Evolutionary conservation across 2,329 filamentous ascomycete genomes (phyloP).

Genomic region (Colletotrichum sansevieriae): DNA sequence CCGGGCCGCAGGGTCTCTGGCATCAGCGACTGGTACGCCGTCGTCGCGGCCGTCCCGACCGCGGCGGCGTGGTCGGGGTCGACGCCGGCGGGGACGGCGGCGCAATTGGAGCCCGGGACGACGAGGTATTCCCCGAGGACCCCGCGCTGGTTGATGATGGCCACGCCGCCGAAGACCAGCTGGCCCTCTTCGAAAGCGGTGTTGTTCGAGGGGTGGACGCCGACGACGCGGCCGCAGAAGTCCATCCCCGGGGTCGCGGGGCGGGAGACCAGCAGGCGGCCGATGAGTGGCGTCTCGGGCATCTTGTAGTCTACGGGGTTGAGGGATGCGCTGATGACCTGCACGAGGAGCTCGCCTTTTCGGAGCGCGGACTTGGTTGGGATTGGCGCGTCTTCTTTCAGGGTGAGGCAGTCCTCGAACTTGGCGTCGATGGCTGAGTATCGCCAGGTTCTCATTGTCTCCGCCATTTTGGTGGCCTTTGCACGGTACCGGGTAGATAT

Average conservation of each 20-base stretch:
- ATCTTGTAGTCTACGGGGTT: slow-evolving; percentile 66
- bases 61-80: too few species aligned
- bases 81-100: too few species aligned
- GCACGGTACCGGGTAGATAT: neutral
- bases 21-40: slow-evolving; percentile 45
- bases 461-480: neutral
- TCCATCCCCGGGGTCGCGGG: slow-evolving; percentile 64
- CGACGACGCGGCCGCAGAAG: slow-evolving; percentile 62
- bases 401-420: slow-evolving; percentile 20
- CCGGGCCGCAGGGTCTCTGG: slow-evolving; percentile 25
- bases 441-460: slow-evolving; percentile 33
- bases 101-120: neutral
- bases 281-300: slow-evolving; percentile 53
- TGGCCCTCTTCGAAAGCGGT: slow-evolving; percentile 38
- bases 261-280: slow-evolving; percentile 44
- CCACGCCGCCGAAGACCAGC: slow-evolving; percentile 43
- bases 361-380: neutral
- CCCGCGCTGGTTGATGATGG: slow-evolving; percentile 37
- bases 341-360: slow-evolving; percentile 54
- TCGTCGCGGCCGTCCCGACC: slow-evolving; percentile 32
- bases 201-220: slow-evolving; percentile 24
- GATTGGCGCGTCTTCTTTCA: slow-evolving; percentile 1
- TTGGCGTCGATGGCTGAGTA: slow-evolving; percentile 22
- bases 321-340: slow-evolving; percentile 56
- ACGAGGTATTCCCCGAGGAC: slow-evolving; percentile 43